A percentile compares a stretch with the other conserved stretches of the same genome.
phyloP scores from a whole-genome alignment of 2,329 filamentous ascomycete genomes.

The Aspergillus sojae region DNA sequence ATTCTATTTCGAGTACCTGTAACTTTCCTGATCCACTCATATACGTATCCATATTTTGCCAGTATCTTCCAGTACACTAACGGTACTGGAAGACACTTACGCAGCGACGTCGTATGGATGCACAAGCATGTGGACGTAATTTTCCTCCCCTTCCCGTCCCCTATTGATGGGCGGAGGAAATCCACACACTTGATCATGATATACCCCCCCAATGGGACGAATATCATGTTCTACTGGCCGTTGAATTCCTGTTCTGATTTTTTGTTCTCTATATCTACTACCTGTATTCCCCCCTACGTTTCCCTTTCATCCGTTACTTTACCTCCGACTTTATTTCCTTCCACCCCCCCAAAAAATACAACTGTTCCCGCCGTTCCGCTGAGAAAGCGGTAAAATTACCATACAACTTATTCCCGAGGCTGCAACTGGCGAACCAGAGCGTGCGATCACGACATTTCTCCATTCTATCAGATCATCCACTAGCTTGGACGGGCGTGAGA shows the following conservation, averaged over 20 bases:
- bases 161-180: background rate
- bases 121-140: background rate
- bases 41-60: background rate
- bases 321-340: background rate
- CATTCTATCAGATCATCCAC: constrained; percentile 46
- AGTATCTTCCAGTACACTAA: background rate
- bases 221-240: background rate
- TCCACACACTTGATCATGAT: constrained; percentile 5
- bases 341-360: background rate
- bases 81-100: background rate
- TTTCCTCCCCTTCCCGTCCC: constrained; percentile 2
- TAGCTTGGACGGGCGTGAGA: constrained; percentile 29
- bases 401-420: constrained; percentile 10
- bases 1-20: background rate
- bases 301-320: background rate
- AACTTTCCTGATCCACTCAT: background rate
- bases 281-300: background rate
- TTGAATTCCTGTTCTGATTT: background rate
- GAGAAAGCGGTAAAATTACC: constrained; percentile 25
- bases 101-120: background rate
- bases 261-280: background rate
- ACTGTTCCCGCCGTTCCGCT: constrained; percentile 1
- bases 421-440: constrained; percentile 32
- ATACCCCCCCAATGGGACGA: background rate
- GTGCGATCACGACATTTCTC: constrained; percentile 48